Conservation (phyloP, 805 yeast genomes). For the Wickerhamiella occidentalis region DNA sequence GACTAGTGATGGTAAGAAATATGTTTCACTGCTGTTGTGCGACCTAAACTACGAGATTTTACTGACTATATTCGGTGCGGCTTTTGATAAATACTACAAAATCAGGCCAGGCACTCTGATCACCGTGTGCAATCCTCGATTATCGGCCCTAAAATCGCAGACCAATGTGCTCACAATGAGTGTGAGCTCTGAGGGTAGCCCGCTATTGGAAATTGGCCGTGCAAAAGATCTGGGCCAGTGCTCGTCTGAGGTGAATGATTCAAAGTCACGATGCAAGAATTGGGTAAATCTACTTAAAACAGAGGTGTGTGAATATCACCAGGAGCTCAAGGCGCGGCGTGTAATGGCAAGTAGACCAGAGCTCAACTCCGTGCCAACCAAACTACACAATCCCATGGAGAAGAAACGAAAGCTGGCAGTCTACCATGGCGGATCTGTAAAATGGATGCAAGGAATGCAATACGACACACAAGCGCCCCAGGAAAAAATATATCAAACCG, state of each 20-base stretch:
- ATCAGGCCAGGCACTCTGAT: slow-evolving; percentile 61
- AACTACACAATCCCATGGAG: slow-evolving; percentile 45
- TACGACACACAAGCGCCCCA: slow-evolving; percentile 23
- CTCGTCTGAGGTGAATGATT: slow-evolving; percentile 36
- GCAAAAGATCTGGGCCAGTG: slow-evolving; percentile 61
- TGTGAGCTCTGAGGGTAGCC: slow-evolving; percentile 38
- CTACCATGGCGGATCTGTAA: slow-evolving; percentile 29
- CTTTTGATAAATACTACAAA: slow-evolving; percentile 62
- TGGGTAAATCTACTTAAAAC: slow-evolving; percentile 46
- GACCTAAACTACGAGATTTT: slow-evolving; percentile 52
- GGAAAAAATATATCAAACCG: slow-evolving; percentile 17
- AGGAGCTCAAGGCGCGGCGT: slow-evolving; percentile 42
- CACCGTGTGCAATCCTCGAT: slow-evolving; percentile 61
- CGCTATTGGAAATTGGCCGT: slow-evolving; percentile 62
- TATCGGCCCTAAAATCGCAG: slow-evolving; percentile 27
- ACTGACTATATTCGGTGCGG: slow-evolving; percentile 51
- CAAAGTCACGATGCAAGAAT: slow-evolving; percentile 39
- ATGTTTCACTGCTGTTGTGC: slow-evolving; percentile 49
- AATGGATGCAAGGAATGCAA: slow-evolving; percentile 22
- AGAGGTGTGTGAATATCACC: slow-evolving; percentile 60
- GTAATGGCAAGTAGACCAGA: slow-evolving; percentile 61
- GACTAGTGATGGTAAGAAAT: slow-evolving; percentile 35
- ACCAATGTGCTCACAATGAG: slow-evolving; percentile 39
- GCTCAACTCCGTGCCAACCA: slow-evolving; percentile 46
- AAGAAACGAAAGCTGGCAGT: slow-evolving; percentile 31